Evolutionary conservation across 129 eudicot species (phyloP).

Genomic region (Gnaphalium uliginosum): DNA sequence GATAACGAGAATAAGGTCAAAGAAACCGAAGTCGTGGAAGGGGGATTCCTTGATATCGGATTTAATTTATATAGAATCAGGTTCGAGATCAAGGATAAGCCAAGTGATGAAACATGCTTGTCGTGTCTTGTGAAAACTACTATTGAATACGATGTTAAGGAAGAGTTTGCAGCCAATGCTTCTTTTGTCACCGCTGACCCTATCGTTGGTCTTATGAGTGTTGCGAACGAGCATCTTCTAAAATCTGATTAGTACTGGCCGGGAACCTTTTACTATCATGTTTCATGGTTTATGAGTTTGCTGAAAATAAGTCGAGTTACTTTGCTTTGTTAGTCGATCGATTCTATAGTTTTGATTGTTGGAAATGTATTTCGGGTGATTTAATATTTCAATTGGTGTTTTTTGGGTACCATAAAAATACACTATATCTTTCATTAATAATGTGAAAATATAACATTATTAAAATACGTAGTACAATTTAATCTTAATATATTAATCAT

Average conservation of each 20-base stretch:
- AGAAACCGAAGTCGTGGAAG: constrained; percentile 61
- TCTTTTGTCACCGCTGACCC: constrained; percentile 43
- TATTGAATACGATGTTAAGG: constrained; percentile 52
- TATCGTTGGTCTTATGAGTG: constrained; percentile 32
- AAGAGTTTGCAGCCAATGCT: constrained; percentile 51
- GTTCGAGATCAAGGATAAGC: constrained; percentile 49
- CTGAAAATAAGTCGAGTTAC: neutral
- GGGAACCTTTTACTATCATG: neutral
- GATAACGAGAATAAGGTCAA: constrained; percentile 56
- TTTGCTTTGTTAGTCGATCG: neutral
- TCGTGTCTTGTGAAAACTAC: constrained; percentile 52
- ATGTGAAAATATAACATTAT: no score
- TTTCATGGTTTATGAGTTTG: neutral
- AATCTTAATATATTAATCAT: no score
- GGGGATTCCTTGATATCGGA: constrained; percentile 61
- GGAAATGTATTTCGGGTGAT: no score
- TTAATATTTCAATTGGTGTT: no score
- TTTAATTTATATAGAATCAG: constrained; percentile 46
- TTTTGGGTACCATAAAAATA: no score
- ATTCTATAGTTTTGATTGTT: neutral
- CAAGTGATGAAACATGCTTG: constrained; percentile 21
- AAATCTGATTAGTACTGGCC: constrained; percentile 16
- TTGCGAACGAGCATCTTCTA: constrained; percentile 35
- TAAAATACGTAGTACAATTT: no score
- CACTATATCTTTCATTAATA: no score